Percentiles rank a stretch among this genome's conserved stretches.
phyloP scores from a whole-genome alignment of 768 basidiomycete species.

The Suillus spraguei region DNA sequence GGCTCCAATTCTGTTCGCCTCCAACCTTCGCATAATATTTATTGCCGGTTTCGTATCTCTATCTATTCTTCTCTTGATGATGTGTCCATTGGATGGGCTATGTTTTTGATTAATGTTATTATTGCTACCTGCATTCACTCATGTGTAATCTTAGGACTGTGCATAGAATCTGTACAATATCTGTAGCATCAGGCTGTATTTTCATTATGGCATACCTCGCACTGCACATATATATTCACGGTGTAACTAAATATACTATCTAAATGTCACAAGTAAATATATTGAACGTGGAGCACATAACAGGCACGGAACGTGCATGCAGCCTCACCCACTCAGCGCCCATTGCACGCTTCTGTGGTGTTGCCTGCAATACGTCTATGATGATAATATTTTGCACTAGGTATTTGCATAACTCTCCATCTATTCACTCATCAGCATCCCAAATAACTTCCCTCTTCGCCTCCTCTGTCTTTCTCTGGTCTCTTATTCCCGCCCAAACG shows the following conservation, averaged over 20 bases:
- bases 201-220: constrained; percentile 1
- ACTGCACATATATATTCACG: neutral
- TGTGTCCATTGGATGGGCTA: neutral
- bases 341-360: neutral
- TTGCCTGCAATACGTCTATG: neutral
- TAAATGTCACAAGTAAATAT: neutral
- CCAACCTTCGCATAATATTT: neutral
- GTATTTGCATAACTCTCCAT: neutral
- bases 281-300: neutral
- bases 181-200: constrained; percentile 4
- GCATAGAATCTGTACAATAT: neutral
- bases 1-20: neutral
- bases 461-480: constrained; percentile 33
- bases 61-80: constrained; percentile 2
- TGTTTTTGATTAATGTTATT: constrained; percentile 4
- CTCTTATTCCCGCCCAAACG: constrained; percentile 39
- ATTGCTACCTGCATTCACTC: neutral
- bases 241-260: neutral
- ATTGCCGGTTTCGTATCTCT: neutral
- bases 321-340: constrained; percentile 6
- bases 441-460: constrained; percentile 30
- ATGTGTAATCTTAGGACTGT: neutral
- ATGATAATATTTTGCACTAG: neutral
- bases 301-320: neutral
- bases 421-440: constrained; percentile 19